Evolutionary conservation across 108 stramenopile genomes (phyloP).

Genomic region (Discostella stelligeroides): DNA sequence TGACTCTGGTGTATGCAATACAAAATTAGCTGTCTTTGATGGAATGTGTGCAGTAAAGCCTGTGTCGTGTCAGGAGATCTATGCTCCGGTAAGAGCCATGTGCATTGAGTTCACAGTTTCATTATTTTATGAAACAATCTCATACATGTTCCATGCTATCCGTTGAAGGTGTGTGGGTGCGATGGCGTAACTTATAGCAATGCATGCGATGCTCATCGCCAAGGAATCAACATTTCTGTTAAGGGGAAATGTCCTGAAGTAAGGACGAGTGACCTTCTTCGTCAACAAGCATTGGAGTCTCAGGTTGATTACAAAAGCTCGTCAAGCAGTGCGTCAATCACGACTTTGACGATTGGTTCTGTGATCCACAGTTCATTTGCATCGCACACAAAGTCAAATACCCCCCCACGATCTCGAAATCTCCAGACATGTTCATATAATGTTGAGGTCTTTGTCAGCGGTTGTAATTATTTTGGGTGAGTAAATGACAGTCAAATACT

Average conservation of each 20-base stretch:
- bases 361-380: constrained; percentile 6
- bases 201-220: neutral
- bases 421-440: constrained; percentile 18
- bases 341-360: constrained; percentile 7
- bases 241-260: neutral
- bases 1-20: neutral
- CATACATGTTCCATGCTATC: too few species aligned
- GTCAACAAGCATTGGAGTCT: neutral
- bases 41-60: neutral
- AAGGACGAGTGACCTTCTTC: neutral
- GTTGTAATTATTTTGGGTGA: constrained; percentile 3
- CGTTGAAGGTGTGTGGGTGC: neutral
- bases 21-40: neutral
- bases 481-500: neutral
- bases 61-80: neutral
- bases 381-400: neutral
- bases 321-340: constrained; percentile 14
- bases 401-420: neutral
- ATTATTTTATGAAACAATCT: too few species aligned
- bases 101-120: too few species aligned
- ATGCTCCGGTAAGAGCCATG: neutral
- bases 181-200: neutral
- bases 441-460: constrained; percentile 16
- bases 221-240: neutral
- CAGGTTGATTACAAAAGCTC: neutral